Evolutionary conservation across 1,139 yeast species (phyloP).

Genomic region (Sugiyamaella japonica): DNA sequence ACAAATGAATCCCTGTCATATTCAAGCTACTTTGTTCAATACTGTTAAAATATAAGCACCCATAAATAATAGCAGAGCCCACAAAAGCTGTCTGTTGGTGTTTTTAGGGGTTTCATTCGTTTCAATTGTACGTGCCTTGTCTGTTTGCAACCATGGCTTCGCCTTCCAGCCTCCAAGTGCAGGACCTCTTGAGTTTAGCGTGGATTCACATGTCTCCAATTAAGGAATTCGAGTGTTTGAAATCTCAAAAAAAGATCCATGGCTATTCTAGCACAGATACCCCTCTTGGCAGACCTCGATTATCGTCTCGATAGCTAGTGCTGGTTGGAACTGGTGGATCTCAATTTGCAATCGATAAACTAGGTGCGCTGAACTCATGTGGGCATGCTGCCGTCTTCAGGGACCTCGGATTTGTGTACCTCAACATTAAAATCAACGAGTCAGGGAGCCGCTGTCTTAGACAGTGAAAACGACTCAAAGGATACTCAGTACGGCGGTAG

Average conservation of each 20-base stretch:
- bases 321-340: conserved; percentile 16
- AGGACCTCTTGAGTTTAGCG: conserved; percentile 2
- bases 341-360: conserved; percentile 16
- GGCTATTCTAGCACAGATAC: conserved; percentile 6
- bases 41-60: background rate
- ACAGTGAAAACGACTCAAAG: conserved; percentile 25
- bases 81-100: background rate
- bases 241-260: conserved; percentile 1
- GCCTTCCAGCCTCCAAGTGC: background rate
- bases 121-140: background rate
- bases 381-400: conserved; percentile 31
- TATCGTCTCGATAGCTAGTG: background rate
- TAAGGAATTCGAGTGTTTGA: conserved; percentile 8
- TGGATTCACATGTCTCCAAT: background rate
- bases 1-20: too few species aligned
- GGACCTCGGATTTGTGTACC: conserved; percentile 23
- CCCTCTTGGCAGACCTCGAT: conserved; percentile 10
- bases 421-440: conserved; percentile 23
- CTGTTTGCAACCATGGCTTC: background rate
- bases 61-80: background rate
- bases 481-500: conserved; percentile 24
- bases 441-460: conserved; percentile 25
- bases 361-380: conserved; percentile 29
- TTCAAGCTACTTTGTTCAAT: too few species aligned
- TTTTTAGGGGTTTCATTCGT: background rate